Evolutionary conservation across 2,329 filamentous ascomycete genomes (phyloP), one percentile per base, ranked within the genome.

Genomic region (Chaetomium sp.): DNA sequence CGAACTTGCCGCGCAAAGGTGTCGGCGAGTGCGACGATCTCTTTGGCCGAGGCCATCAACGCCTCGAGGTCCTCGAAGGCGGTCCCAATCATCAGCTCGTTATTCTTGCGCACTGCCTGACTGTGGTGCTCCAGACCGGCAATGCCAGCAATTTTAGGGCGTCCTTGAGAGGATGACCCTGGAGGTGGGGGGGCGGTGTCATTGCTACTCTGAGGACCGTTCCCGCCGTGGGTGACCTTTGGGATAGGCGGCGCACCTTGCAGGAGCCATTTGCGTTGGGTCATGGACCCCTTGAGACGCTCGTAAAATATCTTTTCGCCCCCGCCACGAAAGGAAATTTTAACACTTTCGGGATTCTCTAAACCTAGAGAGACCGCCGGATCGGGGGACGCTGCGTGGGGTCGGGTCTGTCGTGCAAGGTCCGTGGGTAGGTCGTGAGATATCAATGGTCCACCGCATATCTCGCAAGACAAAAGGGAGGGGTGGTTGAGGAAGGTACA

Each of bases 1-100:
- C 81, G 81, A 19, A 75, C 75, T 66, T 91, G 87, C 10, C 83
- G 78, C 1, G 90, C 85, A 64, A 97, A 92, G 12, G 85, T 85
- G 70, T 97, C 92, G 0, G 94, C 94, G 43, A 99, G 84, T 5
- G 91, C 90, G 50, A 97, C 87, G 49, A 99, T 90, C 68, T 99
- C 90, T 68, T 97, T 96, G 5, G 94, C 94, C 3, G 92, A 96
- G 3, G 91, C 90, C 92, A 97, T 99, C 40, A 99, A 78, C 3
- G 94, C 91, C 68, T 97, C 92, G 0, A 99, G 80, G 66, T 99
- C 94, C 68, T 96, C 92, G 66, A 99, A 99, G 0, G 94, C 91
- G 61, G 83, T 91, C 33, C 92, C 92, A 61, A 99, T 96, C 49
- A 96, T 86, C 8, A 90, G 74, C 70, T 96, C 91, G 64, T 96